phyloP scores from a whole-genome alignment of 2,329 filamentous ascomycete genomes.

The Cladophialophora carrionii region DNA sequence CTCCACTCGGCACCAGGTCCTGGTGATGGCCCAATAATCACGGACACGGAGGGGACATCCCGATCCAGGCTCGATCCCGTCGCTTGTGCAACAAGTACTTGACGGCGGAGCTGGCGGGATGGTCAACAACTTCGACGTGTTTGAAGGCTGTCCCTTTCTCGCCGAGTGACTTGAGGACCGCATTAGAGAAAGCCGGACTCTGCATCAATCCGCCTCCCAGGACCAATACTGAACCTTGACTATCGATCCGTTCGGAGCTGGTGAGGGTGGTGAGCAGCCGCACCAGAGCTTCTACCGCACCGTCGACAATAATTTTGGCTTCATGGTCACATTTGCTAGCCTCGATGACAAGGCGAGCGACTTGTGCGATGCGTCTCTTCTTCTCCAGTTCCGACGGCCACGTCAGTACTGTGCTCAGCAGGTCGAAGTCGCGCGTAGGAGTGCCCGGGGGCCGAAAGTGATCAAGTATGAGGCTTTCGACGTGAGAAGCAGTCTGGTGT shows the following conservation, averaged over 20 bases:
- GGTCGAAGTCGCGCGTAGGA: conserved; percentile 4
- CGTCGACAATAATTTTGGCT: conserved; percentile 11
- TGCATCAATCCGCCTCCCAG: conserved; percentile 23
- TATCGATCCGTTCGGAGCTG: conserved; percentile 1
- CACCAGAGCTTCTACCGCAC: background rate
- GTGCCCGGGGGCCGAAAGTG: background rate
- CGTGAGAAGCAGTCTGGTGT: background rate
- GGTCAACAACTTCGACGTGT: conserved; percentile 9
- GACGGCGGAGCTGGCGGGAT: conserved; percentile 13
- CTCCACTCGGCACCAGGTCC: too few species aligned
- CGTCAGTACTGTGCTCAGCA: conserved; percentile 14
- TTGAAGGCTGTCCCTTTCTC: background rate
- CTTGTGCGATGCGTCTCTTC: conserved; percentile 17
- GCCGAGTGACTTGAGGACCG: background rate
- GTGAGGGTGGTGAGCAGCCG: conserved; percentile 1
- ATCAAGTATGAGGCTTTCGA: conserved; percentile 4
- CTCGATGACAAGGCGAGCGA: conserved; percentile 19
- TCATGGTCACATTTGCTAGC: conserved; percentile 4
- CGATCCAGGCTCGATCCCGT: background rate
- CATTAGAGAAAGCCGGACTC: background rate
- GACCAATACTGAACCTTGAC: conserved; percentile 4
- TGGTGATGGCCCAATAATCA: background rate
- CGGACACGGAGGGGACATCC: background rate
- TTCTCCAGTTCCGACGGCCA: conserved; percentile 5
- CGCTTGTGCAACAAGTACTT: conserved; percentile 2